A percentile compares a stretch with the other conserved stretches of the same genome.
These are phyloP conservation scores for Phytopythium montanum DNA, from an alignment of 352 stramenopile species.

Conservation along the genomic window DNA sequence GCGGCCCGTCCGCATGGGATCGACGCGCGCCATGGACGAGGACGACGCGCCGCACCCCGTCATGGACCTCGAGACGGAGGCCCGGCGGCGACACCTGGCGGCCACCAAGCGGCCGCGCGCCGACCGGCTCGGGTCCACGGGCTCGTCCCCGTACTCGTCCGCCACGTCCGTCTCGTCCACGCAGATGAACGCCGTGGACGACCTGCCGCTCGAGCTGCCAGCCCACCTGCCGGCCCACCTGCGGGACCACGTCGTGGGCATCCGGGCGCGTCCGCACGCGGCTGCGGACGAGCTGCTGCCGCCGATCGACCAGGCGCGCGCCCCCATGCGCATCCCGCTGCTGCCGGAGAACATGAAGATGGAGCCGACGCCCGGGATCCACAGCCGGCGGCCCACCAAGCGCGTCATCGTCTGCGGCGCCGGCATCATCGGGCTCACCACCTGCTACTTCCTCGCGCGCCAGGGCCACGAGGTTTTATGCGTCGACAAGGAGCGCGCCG, in stretches of 20 bases:
- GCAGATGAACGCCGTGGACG: constrained; percentile 23
- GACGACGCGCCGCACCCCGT: constrained; percentile 35
- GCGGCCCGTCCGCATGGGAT: constrained; percentile 26
- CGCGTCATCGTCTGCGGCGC: constrained; percentile 84
- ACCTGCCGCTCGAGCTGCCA: constrained; percentile 47
- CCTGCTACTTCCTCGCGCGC: constrained; percentile 83
- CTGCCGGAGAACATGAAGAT: constrained; percentile 66
- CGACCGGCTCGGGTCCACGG: constrained; percentile 30
- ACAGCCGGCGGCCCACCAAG: constrained; percentile 55
- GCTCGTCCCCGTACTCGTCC: constrained; percentile 38
- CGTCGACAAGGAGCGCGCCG: constrained; percentile 76
- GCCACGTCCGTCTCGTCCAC: constrained; percentile 28
- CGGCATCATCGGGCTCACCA: constrained; percentile 83
- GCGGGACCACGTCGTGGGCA: constrained; percentile 51
- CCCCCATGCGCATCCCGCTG: constrained; percentile 53
- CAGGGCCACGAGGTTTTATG: constrained; percentile 85
- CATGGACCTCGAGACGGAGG: constrained; percentile 32
- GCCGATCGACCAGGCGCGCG: constrained; percentile 49
- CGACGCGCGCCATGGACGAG: constrained; percentile 42
- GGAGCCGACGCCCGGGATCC: constrained; percentile 54
- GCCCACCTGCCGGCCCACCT: constrained; percentile 54
- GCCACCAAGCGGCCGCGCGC: constrained; percentile 26
- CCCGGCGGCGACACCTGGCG: constrained; percentile 22
- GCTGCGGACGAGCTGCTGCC: constrained; percentile 47
- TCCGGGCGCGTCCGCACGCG: constrained; percentile 23